These are phyloP conservation scores for Colletotrichum australisinense DNA, from an alignment of 2,329 filamentous ascomycete species.

Conservation along the genomic window DNA sequence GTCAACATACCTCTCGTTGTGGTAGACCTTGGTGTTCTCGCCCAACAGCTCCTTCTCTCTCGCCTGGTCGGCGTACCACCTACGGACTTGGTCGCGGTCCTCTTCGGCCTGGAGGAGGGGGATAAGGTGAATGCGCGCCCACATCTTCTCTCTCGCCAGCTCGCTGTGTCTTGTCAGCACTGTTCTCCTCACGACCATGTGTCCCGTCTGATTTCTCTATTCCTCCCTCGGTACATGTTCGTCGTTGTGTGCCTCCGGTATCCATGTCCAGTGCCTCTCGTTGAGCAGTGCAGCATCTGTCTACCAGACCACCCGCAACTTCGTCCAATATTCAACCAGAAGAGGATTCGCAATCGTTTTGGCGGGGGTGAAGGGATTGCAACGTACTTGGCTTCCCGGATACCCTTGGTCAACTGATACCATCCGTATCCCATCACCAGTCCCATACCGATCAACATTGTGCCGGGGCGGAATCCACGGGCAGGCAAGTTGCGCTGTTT, in stretches of 20 bases:
- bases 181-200: background rate
- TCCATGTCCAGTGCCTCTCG: background rate
- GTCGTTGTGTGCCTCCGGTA: background rate
- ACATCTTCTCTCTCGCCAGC: conserved; percentile 96
- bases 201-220: background rate
- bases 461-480: conserved; percentile 86
- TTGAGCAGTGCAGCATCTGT: too few relatives aligned
- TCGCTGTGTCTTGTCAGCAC: conserved; percentile 69
- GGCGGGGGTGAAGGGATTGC: background rate
- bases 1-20: conserved; percentile 82
- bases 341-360: background rate
- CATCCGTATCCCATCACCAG: conserved; percentile 90
- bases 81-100: conserved; percentile 92
- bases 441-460: conserved; percentile 81
- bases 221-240: background rate
- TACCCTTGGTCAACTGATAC: conserved; percentile 85
- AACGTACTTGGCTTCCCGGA: conserved; percentile 90
- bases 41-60: conserved; percentile 93
- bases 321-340: too few relatives aligned
- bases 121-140: conserved; percentile 94
- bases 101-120: conserved; percentile 95
- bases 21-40: conserved; percentile 85
- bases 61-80: conserved; percentile 86
- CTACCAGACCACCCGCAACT: background rate
- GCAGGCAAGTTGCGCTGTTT: conserved; percentile 88